Conservation (phyloP, 176 grass and related monocot species). For the Phyllostachys edulis region DNA sequence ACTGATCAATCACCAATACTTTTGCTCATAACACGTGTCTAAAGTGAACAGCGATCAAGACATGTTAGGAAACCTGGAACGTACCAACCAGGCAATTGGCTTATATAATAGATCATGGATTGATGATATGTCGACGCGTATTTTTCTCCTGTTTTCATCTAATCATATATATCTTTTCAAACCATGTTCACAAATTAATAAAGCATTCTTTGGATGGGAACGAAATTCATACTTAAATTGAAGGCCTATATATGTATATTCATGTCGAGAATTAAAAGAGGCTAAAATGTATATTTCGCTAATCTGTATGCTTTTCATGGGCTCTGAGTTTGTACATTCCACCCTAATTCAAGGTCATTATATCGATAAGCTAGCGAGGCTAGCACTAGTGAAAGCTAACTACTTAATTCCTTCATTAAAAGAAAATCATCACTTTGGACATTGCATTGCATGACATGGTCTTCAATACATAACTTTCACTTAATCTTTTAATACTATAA, state of each 20-base stretch:
- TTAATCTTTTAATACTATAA: too few species aligned
- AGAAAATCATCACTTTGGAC: too few species aligned
- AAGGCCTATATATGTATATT: not conserved
- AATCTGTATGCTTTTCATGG: too few species aligned
- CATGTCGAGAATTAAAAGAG: not conserved
- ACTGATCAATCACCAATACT: not conserved
- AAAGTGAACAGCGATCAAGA: constrained; percentile 31
- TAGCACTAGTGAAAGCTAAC: too few species aligned
- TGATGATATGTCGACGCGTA: constrained; percentile 2
- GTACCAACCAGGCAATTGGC: constrained; percentile 28
- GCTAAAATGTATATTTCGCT: not conserved
- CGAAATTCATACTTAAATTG: not conserved
- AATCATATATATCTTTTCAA: too few species aligned
- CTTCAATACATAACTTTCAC: too few species aligned
- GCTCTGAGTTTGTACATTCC: too few species aligned
- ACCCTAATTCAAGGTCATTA: too few species aligned
- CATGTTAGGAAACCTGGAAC: constrained; percentile 7
- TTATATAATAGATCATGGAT: constrained; percentile 25
- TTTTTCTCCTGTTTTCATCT: too few species aligned
- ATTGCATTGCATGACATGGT: too few species aligned
- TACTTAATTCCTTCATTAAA: too few species aligned
- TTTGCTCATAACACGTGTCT: not conserved
- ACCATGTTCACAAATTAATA: not conserved
- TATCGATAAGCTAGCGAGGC: too few species aligned
- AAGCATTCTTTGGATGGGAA: not conserved